These are phyloP conservation scores for Scheffersomyces cryptocercus DNA, from an alignment of 1,139 yeast genomes.

Conservation along the genomic window DNA sequence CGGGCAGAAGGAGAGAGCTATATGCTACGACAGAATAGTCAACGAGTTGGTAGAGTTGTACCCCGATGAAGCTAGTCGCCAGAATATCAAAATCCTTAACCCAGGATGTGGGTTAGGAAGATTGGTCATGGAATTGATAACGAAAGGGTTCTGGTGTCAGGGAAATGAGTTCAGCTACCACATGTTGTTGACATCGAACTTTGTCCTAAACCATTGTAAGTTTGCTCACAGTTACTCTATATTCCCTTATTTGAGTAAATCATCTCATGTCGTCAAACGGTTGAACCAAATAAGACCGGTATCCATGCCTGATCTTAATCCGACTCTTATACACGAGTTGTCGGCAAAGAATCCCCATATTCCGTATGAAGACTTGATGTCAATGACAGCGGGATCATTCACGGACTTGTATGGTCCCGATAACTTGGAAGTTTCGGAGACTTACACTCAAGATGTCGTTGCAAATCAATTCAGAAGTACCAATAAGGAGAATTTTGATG, in stretches of 20 bases:
- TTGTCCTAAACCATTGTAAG: constrained; percentile 56
- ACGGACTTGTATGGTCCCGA: constrained; percentile 70
- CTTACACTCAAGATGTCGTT: constrained; percentile 36
- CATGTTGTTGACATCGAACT: constrained; percentile 72
- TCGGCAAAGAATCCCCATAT: constrained; percentile 35
- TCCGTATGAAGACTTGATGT: constrained; percentile 57
- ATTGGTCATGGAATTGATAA: constrained; percentile 70
- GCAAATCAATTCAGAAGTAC: constrained; percentile 44
- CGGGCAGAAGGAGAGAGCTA: constrained; percentile 54
- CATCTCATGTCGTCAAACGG: constrained; percentile 49
- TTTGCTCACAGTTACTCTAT: constrained; percentile 39
- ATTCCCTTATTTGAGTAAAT: constrained; percentile 56
- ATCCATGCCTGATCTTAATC: constrained; percentile 53
- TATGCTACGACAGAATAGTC: constrained; percentile 48
- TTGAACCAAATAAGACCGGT: constrained; percentile 51
- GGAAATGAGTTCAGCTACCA: constrained; percentile 86
- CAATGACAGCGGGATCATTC: constrained; percentile 82
- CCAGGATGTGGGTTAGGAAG: constrained; percentile 90
- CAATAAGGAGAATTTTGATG: constrained; percentile 47
- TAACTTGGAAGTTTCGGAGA: constrained; percentile 32
- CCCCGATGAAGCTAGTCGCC: constrained; percentile 43
- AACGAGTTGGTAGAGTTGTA: constrained; percentile 41
- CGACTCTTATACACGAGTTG: constrained; percentile 34
- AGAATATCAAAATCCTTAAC: constrained; percentile 51
- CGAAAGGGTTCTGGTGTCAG: constrained; percentile 68